Evolutionary conservation across 306 rosid species (phyloP).

Genomic region (Aeschynomene evenia): DNA sequence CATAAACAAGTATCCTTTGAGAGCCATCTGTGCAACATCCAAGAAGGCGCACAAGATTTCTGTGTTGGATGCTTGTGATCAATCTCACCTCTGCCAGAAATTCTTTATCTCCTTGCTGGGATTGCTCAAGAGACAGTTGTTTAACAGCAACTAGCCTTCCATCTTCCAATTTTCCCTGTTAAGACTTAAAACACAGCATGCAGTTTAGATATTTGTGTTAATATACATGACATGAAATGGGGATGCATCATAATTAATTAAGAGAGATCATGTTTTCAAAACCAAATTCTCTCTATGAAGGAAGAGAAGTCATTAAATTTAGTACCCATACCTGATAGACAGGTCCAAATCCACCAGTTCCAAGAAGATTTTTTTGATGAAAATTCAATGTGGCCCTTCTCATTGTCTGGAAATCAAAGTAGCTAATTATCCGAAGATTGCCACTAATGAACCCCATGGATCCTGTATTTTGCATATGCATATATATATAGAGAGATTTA

Average conservation of each 20-base stretch:
- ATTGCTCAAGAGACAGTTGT: slow-evolving; percentile 60
- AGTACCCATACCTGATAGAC: slow-evolving; percentile 61
- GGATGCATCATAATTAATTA: no score
- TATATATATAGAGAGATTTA: no score
- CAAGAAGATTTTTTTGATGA: slow-evolving; percentile 52
- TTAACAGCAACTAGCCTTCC: slow-evolving; percentile 62
- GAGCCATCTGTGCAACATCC: slow-evolving; percentile 83
- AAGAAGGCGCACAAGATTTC: slow-evolving; percentile 71
- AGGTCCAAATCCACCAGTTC: slow-evolving; percentile 91
- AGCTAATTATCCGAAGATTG: slow-evolving; percentile 45
- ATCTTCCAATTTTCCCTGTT: slow-evolving; percentile 66
- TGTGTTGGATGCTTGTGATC: slow-evolving; percentile 83
- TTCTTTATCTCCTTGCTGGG: slow-evolving; percentile 79
- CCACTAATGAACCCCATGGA: slow-evolving; percentile 50
- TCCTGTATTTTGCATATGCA: slow-evolving; percentile 40
- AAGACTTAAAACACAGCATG: neutral
- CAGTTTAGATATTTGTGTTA: no score
- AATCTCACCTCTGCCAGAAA: slow-evolving; percentile 70
- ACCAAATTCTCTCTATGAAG: no score
- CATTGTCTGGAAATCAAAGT: slow-evolving; percentile 56
- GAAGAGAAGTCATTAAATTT: no score
- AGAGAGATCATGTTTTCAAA: no score
- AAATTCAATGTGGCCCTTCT: slow-evolving; percentile 75
- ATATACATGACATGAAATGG: no score
- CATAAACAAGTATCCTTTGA: slow-evolving; percentile 73